Evolutionary conservation across 1,139 yeast genomes (phyloP), one percentile per base, ranked within the genome.

Genomic region (Zygotorulaspora mrakii): DNA sequence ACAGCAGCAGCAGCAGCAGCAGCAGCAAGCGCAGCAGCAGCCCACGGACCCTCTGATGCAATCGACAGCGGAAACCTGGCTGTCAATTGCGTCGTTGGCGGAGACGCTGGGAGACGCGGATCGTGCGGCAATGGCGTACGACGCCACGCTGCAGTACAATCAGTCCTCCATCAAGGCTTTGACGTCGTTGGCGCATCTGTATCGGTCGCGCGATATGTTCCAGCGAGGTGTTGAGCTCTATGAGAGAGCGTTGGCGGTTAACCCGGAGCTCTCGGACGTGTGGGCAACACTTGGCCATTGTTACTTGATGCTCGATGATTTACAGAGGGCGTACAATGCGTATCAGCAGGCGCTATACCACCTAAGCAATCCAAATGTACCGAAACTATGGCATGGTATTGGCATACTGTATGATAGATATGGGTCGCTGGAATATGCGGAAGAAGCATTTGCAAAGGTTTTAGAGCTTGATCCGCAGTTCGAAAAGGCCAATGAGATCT

Each of bases 251-350:
- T 68, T 91, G 46, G 76, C 82, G 45, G 74, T 84, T 45, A 80
- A 82, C 54, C 94, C 89, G 14, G 91, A 85, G 61, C 82, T 87
- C 52, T 96, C 97, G 44, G 97, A 89, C 57, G 86, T 94, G 29
- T 91, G 98, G 98, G 97, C 97, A 0, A 75, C 94, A 17, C 70
- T 91, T 51, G 97, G 98, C 36, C 98, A 91, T 66, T 94, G 98
- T 66, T 94, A 88, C 60, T 69, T 91, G 54, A 91, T 91, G 96
- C 72, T 89, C 67, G 98, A 91, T 63, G 97, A 91, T 59, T 73
- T 91, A 49, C 96, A 87, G 64, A 77, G 95, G 53, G 96, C 97
- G 2, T 91, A 91, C 63, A 84, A 91, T 35, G 96, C 97, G 8
- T 91, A 91, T 66, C 98, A 91, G 67, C 87, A 94, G 60, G 97